A percentile compares a stretch with the other conserved stretches of the same genome.
Conservation (phyloP, 2,329 filamentous ascomycete genomes). For the Trichoderma sp. region DNA sequence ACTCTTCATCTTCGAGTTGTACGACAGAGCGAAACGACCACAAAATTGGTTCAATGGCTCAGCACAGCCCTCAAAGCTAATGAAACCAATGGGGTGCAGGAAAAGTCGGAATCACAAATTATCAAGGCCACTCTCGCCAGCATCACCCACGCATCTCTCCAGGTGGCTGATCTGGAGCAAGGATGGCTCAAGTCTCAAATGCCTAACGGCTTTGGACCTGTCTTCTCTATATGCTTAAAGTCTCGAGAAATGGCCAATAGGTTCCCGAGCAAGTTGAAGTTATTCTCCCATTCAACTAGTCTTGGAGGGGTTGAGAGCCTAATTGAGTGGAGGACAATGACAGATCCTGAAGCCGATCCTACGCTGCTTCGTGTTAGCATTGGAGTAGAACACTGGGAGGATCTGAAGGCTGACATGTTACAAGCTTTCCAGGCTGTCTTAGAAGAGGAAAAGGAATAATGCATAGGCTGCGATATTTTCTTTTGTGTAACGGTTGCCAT, state of each 20-base stretch:
- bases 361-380: constrained; percentile 77
- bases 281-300: constrained; percentile 95
- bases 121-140: not conserved
- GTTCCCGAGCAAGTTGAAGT: constrained; percentile 72
- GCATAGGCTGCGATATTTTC: not conserved
- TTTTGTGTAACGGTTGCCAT: not conserved
- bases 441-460: not conserved
- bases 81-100: constrained; percentile 63
- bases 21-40: constrained; percentile 71
- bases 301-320: constrained; percentile 91
- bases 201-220: constrained; percentile 85
- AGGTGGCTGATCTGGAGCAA: constrained; percentile 47
- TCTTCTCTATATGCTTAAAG: constrained; percentile 73
- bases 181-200: constrained; percentile 84
- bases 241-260: constrained; percentile 58
- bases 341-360: constrained; percentile 69
- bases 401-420: constrained; percentile 72
- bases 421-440: constrained; percentile 60
- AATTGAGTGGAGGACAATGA: constrained; percentile 95
- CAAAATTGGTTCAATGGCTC: constrained; percentile 70
- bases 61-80: constrained; percentile 27
- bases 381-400: constrained; percentile 83
- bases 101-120: constrained; percentile 32
- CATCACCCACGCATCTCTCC: not conserved
- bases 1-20: constrained; percentile 81